phyloP scores from a whole-genome alignment of 495 filamentous ascomycete species.

The Podospora australis region DNA sequence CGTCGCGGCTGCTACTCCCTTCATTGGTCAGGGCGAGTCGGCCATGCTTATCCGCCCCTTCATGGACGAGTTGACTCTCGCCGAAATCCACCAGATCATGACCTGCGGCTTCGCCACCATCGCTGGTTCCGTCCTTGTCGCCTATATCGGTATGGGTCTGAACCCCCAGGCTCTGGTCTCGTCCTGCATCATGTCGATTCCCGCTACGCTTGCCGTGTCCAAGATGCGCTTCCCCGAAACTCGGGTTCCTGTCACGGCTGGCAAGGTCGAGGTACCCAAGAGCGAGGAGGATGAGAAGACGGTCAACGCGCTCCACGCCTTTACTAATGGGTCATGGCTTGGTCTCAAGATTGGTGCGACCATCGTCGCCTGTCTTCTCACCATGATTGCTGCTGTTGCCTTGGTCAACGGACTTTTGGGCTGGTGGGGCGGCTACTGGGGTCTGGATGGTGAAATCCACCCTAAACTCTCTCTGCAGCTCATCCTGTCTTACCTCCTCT shows the following conservation, averaged over 20 bases:
- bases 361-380: slow-evolving; percentile 72
- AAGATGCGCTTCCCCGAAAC: slow-evolving; percentile 86
- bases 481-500: slow-evolving; percentile 77
- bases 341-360: slow-evolving; percentile 85
- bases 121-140: slow-evolving; percentile 68
- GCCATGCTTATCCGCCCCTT: slow-evolving; percentile 88
- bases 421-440: slow-evolving; percentile 85
- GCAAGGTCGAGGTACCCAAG: slow-evolving; percentile 70
- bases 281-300: slow-evolving; percentile 57
- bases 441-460: slow-evolving; percentile 47
- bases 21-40: slow-evolving; percentile 90
- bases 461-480: slow-evolving; percentile 65
- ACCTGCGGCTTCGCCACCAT: slow-evolving; percentile 61
- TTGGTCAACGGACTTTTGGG: slow-evolving; percentile 71
- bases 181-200: slow-evolving; percentile 90
- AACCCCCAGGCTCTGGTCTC: slow-evolving; percentile 82
- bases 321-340: slow-evolving; percentile 80
- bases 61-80: slow-evolving; percentile 70
- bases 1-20: slow-evolving; percentile 87
- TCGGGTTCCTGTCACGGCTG: slow-evolving; percentile 75
- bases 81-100: slow-evolving; percentile 90
- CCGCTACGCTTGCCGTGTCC: slow-evolving; percentile 76
- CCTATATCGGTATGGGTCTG: slow-evolving; percentile 72
- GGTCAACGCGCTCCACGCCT: slow-evolving; percentile 78
- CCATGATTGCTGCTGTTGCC: slow-evolving; percentile 74